Base-by-base conservation (phyloP, 805 yeast species). In the Candida ponderosae region DNA sequence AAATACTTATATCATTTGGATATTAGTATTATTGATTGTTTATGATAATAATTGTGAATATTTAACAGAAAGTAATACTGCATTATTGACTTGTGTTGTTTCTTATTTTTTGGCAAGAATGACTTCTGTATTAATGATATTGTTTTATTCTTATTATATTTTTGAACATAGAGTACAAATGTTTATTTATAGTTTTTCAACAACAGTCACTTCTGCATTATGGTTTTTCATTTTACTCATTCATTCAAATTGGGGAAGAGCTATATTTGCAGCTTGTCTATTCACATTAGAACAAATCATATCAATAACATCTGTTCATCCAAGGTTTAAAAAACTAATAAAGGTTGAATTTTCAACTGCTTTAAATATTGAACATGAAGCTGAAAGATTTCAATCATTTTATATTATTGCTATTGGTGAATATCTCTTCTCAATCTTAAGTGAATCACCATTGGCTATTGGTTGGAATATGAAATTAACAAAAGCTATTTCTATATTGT, bases 371-470 rank as follows among this genome's bases (percentile, higher is more conserved):
- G 83, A 77, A 44, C 84, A 79, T 48, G 82, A 77, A 49, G 79
- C 75, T 20, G 85, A 79, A 48, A 53, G 85, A 38, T 66, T 63
- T 46, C 65, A 71, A 3, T 74, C 78, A 0, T 79, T 79, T 48
- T 76, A 65, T 37, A 68, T 77, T 44, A 77, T 79, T 54, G 82
- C 81, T 5, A 65, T 79, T 43, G 85, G 85, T 27, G 84, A 78
- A 44, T 78, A 75, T 44, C 55, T 77, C 13, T 75, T 70, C 47
- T 70, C 67, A 30, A 59, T 73, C 8, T 80, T 75, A 7, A 71
- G 76, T 2, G 53, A 55, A 0, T 57, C 64, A n/a, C 71, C 76
- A 0, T 62, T 74, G 30, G 72, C 69, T 1, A 39, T 50, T 2
- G 80, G 81, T 0, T 59, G 52, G 43, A 51, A 50, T 29, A 31